Conservation (phyloP, 768 basidiomycete genomes). For the Collybia mongolica region DNA sequence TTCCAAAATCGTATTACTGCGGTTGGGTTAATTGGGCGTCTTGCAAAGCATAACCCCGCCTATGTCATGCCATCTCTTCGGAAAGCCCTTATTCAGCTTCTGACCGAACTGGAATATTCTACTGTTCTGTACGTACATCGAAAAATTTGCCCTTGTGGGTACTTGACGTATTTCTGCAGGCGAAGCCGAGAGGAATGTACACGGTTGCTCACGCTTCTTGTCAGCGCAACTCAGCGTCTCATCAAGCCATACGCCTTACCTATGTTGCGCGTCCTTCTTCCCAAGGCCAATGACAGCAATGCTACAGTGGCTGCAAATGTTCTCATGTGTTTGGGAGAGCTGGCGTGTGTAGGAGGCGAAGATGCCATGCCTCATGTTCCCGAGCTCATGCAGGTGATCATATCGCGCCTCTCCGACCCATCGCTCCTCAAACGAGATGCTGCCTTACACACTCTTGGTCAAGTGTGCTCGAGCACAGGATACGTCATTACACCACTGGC, state of each 20-base stretch:
- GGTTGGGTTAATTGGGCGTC: constrained; percentile 85
- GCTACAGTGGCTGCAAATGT: constrained; percentile 90
- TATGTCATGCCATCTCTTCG: constrained; percentile 98
- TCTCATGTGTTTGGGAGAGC: constrained; percentile 91
- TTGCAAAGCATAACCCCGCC: constrained; percentile 94
- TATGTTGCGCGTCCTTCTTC: constrained; percentile 89
- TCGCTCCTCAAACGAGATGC: constrained; percentile 89
- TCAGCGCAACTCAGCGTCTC: constrained; percentile 88
- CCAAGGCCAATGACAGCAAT: constrained; percentile 84
- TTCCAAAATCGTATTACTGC: constrained; percentile 94
- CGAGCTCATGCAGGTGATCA: constrained; percentile 87
- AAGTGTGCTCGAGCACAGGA: constrained; percentile 93
- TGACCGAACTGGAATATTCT: constrained; percentile 96
- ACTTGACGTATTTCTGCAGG: constrained; percentile 32
- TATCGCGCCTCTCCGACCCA: constrained; percentile 87
- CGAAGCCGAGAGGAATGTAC: constrained; percentile 92
- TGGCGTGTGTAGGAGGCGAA: constrained; percentile 91
- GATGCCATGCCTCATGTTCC: constrained; percentile 82
- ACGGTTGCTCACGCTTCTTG: constrained; percentile 81
- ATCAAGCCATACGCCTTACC: constrained; percentile 96
- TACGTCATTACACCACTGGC: constrained; percentile 91
- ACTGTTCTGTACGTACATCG: constrained; percentile 57
- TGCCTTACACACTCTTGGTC: constrained; percentile 90
- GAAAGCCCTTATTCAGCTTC: constrained; percentile 91
- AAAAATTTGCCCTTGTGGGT: too few relatives aligned